Conservation (phyloP, 805 yeast genomes). For the Cyberlindnera lachancei region DNA sequence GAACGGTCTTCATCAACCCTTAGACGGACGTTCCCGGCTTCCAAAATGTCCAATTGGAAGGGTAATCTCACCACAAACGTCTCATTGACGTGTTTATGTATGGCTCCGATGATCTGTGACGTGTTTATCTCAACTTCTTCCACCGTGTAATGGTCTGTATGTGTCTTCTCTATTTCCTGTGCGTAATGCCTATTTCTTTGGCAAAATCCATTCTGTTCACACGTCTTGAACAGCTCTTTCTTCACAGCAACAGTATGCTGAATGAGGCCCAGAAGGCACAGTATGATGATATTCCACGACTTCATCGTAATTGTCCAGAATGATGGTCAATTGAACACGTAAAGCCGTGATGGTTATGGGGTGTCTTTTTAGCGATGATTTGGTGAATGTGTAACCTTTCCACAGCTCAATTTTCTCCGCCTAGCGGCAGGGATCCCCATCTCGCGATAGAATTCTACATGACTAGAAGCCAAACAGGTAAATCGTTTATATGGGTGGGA, state of each 20-base stretch:
- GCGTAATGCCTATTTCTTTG: constrained; percentile 69
- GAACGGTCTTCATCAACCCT: constrained; percentile 54
- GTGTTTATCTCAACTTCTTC: constrained; percentile 28
- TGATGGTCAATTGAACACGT: too few relatives aligned
- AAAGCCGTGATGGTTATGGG: too few relatives aligned
- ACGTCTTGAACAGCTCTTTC: constrained; percentile 63
- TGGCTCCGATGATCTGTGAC: constrained; percentile 35
- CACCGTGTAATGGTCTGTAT: constrained; percentile 33
- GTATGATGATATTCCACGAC: too few relatives aligned
- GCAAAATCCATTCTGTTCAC: constrained; percentile 81
- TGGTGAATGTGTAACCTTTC: too few relatives aligned
- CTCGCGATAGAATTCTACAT: too few relatives aligned
- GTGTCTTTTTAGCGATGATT: too few relatives aligned
- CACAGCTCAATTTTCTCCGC: not conserved
- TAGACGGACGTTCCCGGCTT: constrained; percentile 53
- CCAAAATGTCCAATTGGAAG: constrained; percentile 48
- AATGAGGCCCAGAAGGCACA: too few relatives aligned
- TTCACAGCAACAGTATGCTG: constrained; percentile 47
- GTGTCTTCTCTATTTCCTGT: constrained; percentile 13
- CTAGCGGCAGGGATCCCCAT: not conserved
- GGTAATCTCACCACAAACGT: constrained; percentile 41
- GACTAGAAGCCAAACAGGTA: not conserved
- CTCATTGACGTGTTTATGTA: constrained; percentile 38
- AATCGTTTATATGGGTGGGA: not conserved
- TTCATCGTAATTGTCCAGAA: too few relatives aligned